Evolutionary conservation across 1,284 basidiomycete species (phyloP).

Genomic region (Boletus albobrunnescens): DNA sequence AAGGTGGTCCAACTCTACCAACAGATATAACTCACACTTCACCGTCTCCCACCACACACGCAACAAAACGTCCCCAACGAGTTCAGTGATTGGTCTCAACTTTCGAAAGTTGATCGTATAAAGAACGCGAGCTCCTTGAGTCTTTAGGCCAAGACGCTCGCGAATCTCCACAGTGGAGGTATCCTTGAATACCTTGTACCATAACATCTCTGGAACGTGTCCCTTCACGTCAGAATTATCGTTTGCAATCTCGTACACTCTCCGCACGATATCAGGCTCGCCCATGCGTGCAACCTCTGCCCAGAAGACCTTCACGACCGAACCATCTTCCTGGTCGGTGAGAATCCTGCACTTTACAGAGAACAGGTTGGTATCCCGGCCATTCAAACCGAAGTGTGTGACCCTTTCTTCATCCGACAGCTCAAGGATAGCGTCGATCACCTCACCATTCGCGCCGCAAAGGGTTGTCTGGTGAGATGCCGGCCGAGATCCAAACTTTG

Average conservation of each 20-base stretch:
- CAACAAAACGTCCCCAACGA: conserved; percentile 5
- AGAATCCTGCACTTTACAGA: neutral
- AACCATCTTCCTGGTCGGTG: neutral
- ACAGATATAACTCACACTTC: conserved; percentile 2
- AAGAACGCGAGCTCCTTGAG: neutral
- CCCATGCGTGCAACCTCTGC: conserved; percentile 9
- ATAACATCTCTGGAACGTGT: neutral
- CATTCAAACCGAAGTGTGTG: conserved; percentile 4
- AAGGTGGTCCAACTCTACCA: neutral
- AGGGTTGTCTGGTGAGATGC: neutral
- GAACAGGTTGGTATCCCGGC: too few species aligned
- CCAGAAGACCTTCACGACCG: conserved; percentile 19
- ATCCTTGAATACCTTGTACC: neutral
- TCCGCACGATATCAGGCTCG: conserved; percentile 19
- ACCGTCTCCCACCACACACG: conserved; percentile 4
- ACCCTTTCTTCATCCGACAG: conserved; percentile 1
- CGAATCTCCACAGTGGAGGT: neutral
- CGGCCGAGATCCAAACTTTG: neutral
- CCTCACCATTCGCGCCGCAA: neutral
- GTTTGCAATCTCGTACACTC: conserved; percentile 9
- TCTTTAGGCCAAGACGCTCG: neutral
- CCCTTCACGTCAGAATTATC: neutral
- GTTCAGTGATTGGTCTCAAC: conserved; percentile 7
- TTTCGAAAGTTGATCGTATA: conserved; percentile 11
- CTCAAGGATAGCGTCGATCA: neutral